Evolutionary conservation across 495 filamentous ascomycete species (phyloP).

Genomic region (Paragyromitra xinjiangensis): DNA sequence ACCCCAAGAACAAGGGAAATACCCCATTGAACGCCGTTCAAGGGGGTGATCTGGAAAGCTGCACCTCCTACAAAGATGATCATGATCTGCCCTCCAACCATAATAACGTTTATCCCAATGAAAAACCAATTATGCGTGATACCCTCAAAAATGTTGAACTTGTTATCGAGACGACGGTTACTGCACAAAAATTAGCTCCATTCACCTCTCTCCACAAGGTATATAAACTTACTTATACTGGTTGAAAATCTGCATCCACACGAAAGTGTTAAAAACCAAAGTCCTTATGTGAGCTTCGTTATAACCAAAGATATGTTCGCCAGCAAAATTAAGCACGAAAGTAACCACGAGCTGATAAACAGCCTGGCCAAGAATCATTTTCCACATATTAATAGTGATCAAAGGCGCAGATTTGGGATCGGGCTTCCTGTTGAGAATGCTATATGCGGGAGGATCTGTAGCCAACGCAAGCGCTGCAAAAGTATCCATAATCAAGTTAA

Average conservation of each 20-base stretch:
- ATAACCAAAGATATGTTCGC: conserved; percentile 70
- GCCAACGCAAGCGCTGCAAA: conserved; percentile 92
- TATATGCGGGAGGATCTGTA: conserved; percentile 78
- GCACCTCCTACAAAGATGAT: conserved; percentile 80
- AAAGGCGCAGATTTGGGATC: conserved; percentile 79
- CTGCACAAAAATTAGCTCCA: conserved; percentile 52
- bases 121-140: conserved; percentile 83
- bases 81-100: conserved; percentile 80
- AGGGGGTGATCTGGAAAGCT: conserved; percentile 71
- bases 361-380: conserved; percentile 89
- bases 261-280: conserved; percentile 88
- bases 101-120: conserved; percentile 80
- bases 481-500: conserved; percentile 96
- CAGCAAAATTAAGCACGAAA: conserved; percentile 79
- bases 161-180: conserved; percentile 85
- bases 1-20: conserved; percentile 76
- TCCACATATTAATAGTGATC: conserved; percentile 87
- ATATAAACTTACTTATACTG: conserved; percentile 69
- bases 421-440: conserved; percentile 76
- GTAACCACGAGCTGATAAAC: conserved; percentile 85
- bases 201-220: too few species aligned
- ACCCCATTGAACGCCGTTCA: conserved; percentile 76
- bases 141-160: conserved; percentile 88
- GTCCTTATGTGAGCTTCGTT: conserved; percentile 65
- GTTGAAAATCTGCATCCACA: conserved; percentile 97